Evolutionary conservation across 768 basidiomycete species (phyloP).

Genomic region (Mrakia hoshinonis): DNA sequence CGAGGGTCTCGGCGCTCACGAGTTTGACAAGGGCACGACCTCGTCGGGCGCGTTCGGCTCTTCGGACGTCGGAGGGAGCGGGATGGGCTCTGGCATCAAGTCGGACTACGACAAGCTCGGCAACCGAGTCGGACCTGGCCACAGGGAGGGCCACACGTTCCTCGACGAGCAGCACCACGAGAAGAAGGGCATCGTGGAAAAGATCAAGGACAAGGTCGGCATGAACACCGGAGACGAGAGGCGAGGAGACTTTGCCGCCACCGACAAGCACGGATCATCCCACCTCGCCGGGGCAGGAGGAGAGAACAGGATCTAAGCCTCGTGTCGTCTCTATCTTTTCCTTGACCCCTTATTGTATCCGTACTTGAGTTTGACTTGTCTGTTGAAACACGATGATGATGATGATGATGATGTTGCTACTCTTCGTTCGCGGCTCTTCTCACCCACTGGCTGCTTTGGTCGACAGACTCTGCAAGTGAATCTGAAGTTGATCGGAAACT

Average conservation of each 20-base stretch:
- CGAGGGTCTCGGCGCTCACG: not conserved
- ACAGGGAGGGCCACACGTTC: constrained; percentile 9
- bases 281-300: not conserved
- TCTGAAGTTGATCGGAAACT: too few species aligned
- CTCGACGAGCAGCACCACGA: constrained; percentile 1
- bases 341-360: too few species aligned
- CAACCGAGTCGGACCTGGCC: not conserved
- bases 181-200: not conserved
- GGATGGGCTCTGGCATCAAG: not conserved
- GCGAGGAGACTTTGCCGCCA: not conserved
- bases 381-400: too few species aligned
- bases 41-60: not conserved
- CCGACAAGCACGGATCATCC: not conserved
- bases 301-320: not conserved
- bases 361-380: too few species aligned
- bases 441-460: too few species aligned
- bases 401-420: too few species aligned
- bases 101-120: not conserved
- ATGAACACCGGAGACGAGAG: constrained; percentile 8
- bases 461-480: too few species aligned
- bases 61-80: not conserved
- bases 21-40: not conserved
- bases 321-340: too few species aligned
- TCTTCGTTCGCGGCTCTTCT: too few species aligned
- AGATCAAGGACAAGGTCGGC: constrained; percentile 5